Conservation (phyloP, 176 grass and related monocot genomes). For the Microstegium vimineum region DNA sequence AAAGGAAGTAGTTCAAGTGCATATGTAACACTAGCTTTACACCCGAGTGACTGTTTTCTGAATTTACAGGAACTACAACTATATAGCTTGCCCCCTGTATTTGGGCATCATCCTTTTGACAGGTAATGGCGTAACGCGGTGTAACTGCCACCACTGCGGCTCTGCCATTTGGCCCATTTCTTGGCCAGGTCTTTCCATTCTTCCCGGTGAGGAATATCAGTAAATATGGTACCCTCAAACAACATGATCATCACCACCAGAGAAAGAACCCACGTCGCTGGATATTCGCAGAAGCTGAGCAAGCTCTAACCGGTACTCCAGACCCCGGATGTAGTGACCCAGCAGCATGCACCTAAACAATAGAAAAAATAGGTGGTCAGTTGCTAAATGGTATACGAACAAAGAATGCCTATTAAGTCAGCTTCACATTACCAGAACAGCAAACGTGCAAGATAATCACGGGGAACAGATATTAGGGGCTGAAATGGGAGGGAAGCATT, state of each 20-base stretch:
- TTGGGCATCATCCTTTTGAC: background rate
- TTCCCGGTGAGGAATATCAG: background rate
- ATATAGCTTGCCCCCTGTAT: slow-evolving; percentile 8
- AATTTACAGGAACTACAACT: slow-evolving; percentile 39
- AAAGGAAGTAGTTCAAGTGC: background rate
- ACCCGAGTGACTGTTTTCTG: slow-evolving; percentile 9
- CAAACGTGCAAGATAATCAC: slow-evolving; percentile 90
- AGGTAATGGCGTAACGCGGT: background rate
- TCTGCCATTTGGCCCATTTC: background rate
- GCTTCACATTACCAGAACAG: slow-evolving; percentile 79
- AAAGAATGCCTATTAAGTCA: background rate
- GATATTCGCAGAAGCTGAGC: slow-evolving; percentile 58
- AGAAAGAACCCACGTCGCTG: slow-evolving; percentile 32
- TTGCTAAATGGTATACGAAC: background rate
- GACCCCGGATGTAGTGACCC: slow-evolving; percentile 85
- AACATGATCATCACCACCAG: slow-evolving; percentile 40
- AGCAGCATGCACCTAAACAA: slow-evolving; percentile 85
- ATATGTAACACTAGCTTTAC: slow-evolving; percentile 51
- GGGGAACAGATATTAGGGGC: slow-evolving; percentile 71
- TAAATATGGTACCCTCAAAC: slow-evolving; percentile 24
- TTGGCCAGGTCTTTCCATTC: slow-evolving; percentile 4
- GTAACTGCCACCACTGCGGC: background rate
- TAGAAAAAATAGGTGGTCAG: slow-evolving; percentile 12
- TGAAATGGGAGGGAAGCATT: slow-evolving; percentile 74
- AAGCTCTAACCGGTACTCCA: slow-evolving; percentile 87